Base-by-base conservation (phyloP, 192 early-diverging fungal species). In the Mortierella claussenii region DNA sequence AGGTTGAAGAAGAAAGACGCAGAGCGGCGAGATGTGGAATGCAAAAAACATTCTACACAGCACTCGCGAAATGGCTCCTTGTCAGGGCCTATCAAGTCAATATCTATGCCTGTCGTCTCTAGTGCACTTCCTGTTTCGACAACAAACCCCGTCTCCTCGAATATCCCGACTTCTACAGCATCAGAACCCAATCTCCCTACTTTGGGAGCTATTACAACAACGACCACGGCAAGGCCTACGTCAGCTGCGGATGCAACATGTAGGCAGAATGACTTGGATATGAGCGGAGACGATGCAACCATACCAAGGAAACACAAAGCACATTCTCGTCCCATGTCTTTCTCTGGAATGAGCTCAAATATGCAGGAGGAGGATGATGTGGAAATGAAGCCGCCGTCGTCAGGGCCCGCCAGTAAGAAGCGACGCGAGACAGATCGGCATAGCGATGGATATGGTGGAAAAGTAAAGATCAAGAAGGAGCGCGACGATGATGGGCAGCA, bases 391-490 rank as follows among this genome's bases (percentile, higher is more conserved):
- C 17, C 53, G 2, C 53, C 50, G 1, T 23, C 24, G 48, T 61
- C 37, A 7, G 37, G 37, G 37, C 13, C 37, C 8, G 7, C 64
- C 12, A 67, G 73, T 30, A 76, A 76, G 59, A 76, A 76, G 53
- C 50, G 73, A 11, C 49, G 73, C 12, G 73, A 76, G 24, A 37
- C 51, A 2, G 73, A 76, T 11, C 57, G 73, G n/a, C 59, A 60
- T 9, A 40, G 40, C 13, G 73, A 76, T 33, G 51, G 43, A 12
- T 76, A 66, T 57, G 57, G 64, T 17, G 65, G 73, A 28, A 76
- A 67, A 50, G 45, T 76, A 40, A 76, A 76, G 62, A 76, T 76
- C 47, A 76, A 76, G 59, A 76, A 76, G 73, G 73, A 76, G n/a
- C 73, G 73, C 9, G 73, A 76, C 15, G 73, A 76, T 1, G 73